Conservation (phyloP, 177 flowering plant species). For the Vitis hybrid region DNA sequence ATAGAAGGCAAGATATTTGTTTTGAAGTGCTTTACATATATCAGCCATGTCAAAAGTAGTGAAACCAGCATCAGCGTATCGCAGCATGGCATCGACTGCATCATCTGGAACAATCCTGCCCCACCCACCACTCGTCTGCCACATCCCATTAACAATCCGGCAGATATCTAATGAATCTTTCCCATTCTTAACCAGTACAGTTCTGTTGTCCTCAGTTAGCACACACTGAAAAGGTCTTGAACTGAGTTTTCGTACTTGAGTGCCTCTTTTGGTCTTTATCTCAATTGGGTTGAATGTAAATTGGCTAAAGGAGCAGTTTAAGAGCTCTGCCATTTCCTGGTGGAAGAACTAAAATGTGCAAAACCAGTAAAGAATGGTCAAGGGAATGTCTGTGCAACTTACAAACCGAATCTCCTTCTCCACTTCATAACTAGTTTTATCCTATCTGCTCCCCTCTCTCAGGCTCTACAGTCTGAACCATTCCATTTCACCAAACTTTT, state of each 20-base stretch:
- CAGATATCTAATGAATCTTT: slow-evolving; percentile 66
- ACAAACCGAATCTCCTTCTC: background rate
- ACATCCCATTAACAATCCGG: slow-evolving; percentile 79
- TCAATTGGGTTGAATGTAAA: slow-evolving; percentile 15
- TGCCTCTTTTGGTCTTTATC: slow-evolving; percentile 4
- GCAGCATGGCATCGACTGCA: slow-evolving; percentile 76
- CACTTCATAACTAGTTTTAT: background rate
- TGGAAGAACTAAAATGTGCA: background rate
- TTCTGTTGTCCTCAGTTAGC: slow-evolving; percentile 31
- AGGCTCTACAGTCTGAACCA: background rate
- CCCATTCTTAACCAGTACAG: slow-evolving; percentile 53
- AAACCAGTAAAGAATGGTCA: background rate
- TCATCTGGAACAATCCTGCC: slow-evolving; percentile 57
- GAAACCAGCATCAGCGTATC: slow-evolving; percentile 70
- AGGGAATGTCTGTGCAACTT: background rate
- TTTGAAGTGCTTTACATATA: slow-evolving; percentile 43
- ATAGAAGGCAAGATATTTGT: background rate
- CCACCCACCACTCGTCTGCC: slow-evolving; percentile 93
- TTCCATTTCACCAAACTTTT: background rate
- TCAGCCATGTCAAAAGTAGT: slow-evolving; percentile 84
- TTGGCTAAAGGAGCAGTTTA: slow-evolving; percentile 17
- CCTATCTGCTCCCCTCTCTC: background rate
- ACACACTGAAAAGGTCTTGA: slow-evolving; percentile 26
- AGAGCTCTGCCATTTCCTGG: slow-evolving; percentile 25
- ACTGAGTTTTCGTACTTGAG: background rate